Evolutionary conservation across 2,329 filamentous ascomycete genomes (phyloP).

Genomic region (Cladosporium sp.): DNA sequence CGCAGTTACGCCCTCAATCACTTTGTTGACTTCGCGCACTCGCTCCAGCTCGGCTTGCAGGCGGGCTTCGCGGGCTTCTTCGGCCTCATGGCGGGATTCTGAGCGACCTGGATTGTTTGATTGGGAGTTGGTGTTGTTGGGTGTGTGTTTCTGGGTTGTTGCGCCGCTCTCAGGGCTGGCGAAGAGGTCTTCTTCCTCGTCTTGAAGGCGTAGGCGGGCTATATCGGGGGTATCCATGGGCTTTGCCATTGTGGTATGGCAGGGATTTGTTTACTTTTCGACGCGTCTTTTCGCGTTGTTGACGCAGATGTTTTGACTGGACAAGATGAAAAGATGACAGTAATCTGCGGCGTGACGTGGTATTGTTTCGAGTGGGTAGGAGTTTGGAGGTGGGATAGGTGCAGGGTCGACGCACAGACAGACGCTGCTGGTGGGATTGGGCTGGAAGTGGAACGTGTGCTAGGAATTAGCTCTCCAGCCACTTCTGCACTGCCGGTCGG

Average conservation of each 20-base stretch:
- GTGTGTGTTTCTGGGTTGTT: slow-evolving; percentile 27
- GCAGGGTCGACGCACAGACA: background rate
- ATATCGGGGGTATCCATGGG: slow-evolving; percentile 25
- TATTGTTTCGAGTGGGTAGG: slow-evolving; percentile 11
- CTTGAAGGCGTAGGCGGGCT: slow-evolving; percentile 42
- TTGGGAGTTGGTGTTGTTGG: slow-evolving; percentile 30
- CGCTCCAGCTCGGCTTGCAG: slow-evolving; percentile 76
- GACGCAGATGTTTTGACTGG: background rate
- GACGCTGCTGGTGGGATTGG: too few relatives aligned
- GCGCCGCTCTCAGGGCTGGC: slow-evolving; percentile 47
- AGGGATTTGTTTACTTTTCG: background rate
- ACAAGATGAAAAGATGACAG: too few relatives aligned
- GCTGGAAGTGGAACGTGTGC: too few relatives aligned
- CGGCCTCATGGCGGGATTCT: slow-evolving; percentile 45
- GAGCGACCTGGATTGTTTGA: slow-evolving; percentile 28
- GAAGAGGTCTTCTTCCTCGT: slow-evolving; percentile 55
- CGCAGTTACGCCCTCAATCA: slow-evolving; percentile 72
- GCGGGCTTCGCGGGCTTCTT: slow-evolving; percentile 66
- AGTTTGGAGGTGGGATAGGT: slow-evolving; percentile 6
- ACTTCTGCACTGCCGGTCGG: background rate
- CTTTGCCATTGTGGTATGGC: slow-evolving; percentile 24
- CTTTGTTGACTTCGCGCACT: slow-evolving; percentile 79
- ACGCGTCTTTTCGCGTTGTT: slow-evolving; percentile 18
- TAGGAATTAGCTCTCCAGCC: background rate
- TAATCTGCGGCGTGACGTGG: slow-evolving; percentile 18